phyloP scores from a whole-genome alignment of 257 asterid species.

The Nicotiana attenuata region DNA sequence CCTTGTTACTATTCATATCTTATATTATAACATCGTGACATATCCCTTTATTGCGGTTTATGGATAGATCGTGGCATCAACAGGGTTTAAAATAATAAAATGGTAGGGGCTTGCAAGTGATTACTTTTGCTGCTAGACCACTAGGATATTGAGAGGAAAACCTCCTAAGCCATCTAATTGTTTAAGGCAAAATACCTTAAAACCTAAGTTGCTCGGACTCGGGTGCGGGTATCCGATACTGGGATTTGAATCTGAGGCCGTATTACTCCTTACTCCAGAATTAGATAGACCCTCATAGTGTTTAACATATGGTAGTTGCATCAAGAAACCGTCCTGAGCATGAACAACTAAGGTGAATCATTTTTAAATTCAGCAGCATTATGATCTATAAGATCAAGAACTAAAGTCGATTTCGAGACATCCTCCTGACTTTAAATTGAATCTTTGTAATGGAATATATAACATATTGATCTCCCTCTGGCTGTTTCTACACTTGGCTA shows the following conservation, averaged over 20 bases:
- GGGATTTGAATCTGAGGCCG: too few relatives aligned
- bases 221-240: too few relatives aligned
- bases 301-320: not conserved
- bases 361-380: not conserved
- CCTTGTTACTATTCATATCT: not conserved
- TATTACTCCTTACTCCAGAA: not conserved
- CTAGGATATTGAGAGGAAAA: not conserved
- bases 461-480: not conserved
- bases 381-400: not conserved
- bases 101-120: not conserved
- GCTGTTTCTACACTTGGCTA: not conserved
- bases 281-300: not conserved
- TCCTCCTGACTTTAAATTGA: not conserved
- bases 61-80: not conserved
- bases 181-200: not conserved
- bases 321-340: not conserved
- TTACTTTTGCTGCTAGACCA: not conserved
- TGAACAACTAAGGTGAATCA: not conserved
- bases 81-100: not conserved
- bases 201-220: not conserved
- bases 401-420: not conserved
- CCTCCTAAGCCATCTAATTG: conserved; percentile 7
- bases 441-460: not conserved
- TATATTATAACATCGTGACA: not conserved
- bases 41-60: not conserved